Evolutionary conservation across 352 stramenopile species (phyloP), one percentile per base, ranked within the genome.

Genomic region (Globisporangium echinulatum): DNA sequence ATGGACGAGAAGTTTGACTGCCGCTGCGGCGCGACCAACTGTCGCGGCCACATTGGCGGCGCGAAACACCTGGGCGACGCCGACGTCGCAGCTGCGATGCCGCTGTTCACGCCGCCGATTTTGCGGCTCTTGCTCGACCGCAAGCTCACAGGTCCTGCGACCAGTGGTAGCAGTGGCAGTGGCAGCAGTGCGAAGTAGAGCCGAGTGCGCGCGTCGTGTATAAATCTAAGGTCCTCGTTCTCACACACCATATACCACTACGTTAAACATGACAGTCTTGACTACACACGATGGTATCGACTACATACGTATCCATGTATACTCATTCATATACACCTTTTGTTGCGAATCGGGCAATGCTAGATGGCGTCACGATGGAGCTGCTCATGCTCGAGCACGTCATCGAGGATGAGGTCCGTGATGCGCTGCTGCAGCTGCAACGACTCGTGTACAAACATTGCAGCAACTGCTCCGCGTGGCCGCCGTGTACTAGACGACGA

Each of bases 1-100:
- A 96, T 96, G 87, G 84, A 96, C 60, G 84, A 93, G 61, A 94
- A 94, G 62, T 96, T 96, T 37, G 71, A 85, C 56, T 96, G 87
- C 66, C 75, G 75, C 44, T 96, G 87, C 59, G 82, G 85, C 50
- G 72, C 79, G 33, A 49, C 64, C 3, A 76, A 70, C 10, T 92
- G 83, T 59, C 74, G 73, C 38, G 77, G 80, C 19, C 71, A 92
- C 68, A 85, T 95, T 42, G 71, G 76, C 13, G 87, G 87, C 5
- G 87, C 87, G 58, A 94, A 94, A 70, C 84, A 92, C 67, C 70
- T 96, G 10, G 67, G 47, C n/a, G 70, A 90, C 52, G 49, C 62
- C 7, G 63, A 92, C 52, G 63, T 94, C 15, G 63, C 60, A n/a
- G 54, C 59, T 11, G 65, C 77, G 6, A 63, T 91, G 62, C 70